Percentiles rank a stretch among this genome's conserved stretches.
These are phyloP conservation scores for Mayamaea pseudoterrestris DNA, from an alignment of 108 stramenopile genomes.

Conservation along the genomic window DNA sequence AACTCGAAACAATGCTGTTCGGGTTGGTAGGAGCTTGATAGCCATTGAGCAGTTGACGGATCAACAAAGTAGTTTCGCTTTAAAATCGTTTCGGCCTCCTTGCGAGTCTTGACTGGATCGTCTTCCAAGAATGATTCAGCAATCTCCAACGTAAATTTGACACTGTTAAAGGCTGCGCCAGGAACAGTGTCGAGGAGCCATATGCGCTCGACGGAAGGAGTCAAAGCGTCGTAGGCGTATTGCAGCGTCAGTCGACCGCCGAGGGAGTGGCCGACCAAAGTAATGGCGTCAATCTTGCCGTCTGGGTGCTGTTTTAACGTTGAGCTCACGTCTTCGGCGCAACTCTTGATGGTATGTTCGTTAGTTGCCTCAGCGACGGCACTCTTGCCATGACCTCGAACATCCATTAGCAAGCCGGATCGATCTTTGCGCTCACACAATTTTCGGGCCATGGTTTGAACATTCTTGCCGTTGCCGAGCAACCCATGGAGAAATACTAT, in stretches of 20 bases:
- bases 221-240: slow-evolving; percentile 21
- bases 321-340: slow-evolving; percentile 32
- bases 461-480: slow-evolving; percentile 65
- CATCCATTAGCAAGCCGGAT: slow-evolving; percentile 47
- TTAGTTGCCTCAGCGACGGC: too few species aligned
- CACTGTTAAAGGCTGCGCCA: slow-evolving; percentile 43
- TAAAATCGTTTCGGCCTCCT: slow-evolving; percentile 9
- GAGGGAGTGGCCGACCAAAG: slow-evolving; percentile 71
- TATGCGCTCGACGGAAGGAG: slow-evolving; percentile 1
- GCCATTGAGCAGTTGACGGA: slow-evolving; percentile 29
- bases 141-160: slow-evolving; percentile 43
- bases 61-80: slow-evolving; percentile 14
- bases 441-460: slow-evolving; percentile 56
- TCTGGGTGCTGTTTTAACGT: slow-evolving; percentile 30
- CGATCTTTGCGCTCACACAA: slow-evolving; percentile 11
- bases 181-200: slow-evolving; percentile 79
- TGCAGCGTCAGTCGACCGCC: slow-evolving; percentile 73
- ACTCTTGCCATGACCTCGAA: slow-evolving; percentile 55
- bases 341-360: slow-evolving; percentile 14
- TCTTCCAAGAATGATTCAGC: slow-evolving; percentile 1
- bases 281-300: slow-evolving; percentile 10
- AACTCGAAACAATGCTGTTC: slow-evolving; percentile 44
- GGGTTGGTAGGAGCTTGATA: slow-evolving; percentile 24
- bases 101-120: slow-evolving; percentile 3
- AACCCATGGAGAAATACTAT: slow-evolving; percentile 75